Percentiles rank a stretch among this genome's conserved stretches.
These are phyloP conservation scores for Fusarium nanum DNA, from an alignment of 2,329 filamentous ascomycete genomes.

Conservation along the genomic window DNA sequence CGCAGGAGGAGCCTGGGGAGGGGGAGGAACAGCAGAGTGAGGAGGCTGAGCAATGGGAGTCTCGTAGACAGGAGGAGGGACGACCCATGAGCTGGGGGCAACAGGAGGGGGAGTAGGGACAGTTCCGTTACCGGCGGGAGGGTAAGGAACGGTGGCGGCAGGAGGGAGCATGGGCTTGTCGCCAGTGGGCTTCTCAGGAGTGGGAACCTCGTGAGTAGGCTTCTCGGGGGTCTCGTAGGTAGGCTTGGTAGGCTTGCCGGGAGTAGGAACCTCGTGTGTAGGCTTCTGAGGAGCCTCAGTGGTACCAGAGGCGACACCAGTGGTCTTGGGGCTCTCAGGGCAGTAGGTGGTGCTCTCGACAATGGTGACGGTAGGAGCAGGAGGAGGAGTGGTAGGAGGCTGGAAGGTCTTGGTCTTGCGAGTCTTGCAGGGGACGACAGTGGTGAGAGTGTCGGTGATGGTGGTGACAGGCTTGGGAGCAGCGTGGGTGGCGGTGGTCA, in stretches of 20 bases:
- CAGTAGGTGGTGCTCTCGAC: slow-evolving; percentile 39
- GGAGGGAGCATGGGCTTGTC: slow-evolving; percentile 15
- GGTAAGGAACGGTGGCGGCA: slow-evolving; percentile 22
- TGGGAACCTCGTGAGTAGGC: slow-evolving; percentile 1
- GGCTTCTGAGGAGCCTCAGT: not conserved
- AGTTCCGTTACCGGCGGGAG: slow-evolving; percentile 30
- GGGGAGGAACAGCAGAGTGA: not conserved
- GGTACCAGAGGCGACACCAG: not conserved
- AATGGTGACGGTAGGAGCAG: slow-evolving; percentile 40
- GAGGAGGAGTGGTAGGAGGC: slow-evolving; percentile 34
- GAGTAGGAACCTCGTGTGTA: not conserved
- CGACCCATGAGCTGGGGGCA: slow-evolving; percentile 6
- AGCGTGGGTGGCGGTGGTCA: slow-evolving; percentile 14
- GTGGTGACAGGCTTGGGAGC: slow-evolving; percentile 34
- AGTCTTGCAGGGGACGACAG: slow-evolving; percentile 42
- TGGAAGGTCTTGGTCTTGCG: slow-evolving; percentile 44
- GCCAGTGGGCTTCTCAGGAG: slow-evolving; percentile 18
- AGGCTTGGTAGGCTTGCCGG: not conserved
- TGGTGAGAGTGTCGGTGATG: slow-evolving; percentile 44
- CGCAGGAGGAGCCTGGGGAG: not conserved
- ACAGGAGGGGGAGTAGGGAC: slow-evolving; percentile 20
- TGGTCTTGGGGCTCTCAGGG: not conserved
- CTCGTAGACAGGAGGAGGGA: slow-evolving; percentile 5
- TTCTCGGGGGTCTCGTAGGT: slow-evolving; percentile 8
- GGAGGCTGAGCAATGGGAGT: slow-evolving; percentile 5